Percentiles rank a stretch among this genome's conserved stretches.
Conservation (phyloP, 139 green algal genomes). For the Raphidocelis subcapitata region DNA sequence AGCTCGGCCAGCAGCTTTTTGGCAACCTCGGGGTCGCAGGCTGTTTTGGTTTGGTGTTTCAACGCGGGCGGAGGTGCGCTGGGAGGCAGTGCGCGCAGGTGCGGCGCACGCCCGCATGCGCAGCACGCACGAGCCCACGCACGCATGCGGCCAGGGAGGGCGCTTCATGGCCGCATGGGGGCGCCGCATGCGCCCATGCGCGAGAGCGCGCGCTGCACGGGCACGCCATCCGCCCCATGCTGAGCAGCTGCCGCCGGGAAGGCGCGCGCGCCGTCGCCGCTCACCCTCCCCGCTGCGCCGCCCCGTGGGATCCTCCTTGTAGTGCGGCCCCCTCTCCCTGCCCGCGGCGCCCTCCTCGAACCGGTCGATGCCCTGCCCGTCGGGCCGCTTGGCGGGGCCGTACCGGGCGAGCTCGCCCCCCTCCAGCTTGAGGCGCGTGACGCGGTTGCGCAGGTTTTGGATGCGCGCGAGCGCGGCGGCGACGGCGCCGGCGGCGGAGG, state of each 20-base stretch:
- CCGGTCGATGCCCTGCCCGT: constrained; percentile 82
- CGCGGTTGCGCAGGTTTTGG: constrained; percentile 73
- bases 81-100: too few species aligned
- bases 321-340: constrained; percentile 53
- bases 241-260: too few species aligned
- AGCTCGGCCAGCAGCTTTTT: constrained; percentile 64
- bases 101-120: too few species aligned
- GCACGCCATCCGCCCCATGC: too few species aligned
- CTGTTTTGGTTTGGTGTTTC: too few species aligned
- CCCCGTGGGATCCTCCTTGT: constrained; percentile 75
- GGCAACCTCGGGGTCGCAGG: constrained; percentile 49
- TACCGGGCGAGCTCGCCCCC: constrained; percentile 79
- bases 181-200: neutral
- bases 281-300: constrained; percentile 70
- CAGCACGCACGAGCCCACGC: neutral
- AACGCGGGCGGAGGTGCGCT: too few species aligned
- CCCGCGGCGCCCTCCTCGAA: constrained; percentile 49
- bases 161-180: too few species aligned
- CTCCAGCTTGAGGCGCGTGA: constrained; percentile 72
- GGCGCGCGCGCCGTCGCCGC: neutral
- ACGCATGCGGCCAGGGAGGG: neutral
- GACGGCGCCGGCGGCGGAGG: constrained; percentile 47
- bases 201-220: neutral
- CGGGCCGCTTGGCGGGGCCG: constrained; percentile 65
- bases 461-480: constrained; percentile 49